Conservation (phyloP, 306 rosid genomes). For the Acacia confusa region DNA sequence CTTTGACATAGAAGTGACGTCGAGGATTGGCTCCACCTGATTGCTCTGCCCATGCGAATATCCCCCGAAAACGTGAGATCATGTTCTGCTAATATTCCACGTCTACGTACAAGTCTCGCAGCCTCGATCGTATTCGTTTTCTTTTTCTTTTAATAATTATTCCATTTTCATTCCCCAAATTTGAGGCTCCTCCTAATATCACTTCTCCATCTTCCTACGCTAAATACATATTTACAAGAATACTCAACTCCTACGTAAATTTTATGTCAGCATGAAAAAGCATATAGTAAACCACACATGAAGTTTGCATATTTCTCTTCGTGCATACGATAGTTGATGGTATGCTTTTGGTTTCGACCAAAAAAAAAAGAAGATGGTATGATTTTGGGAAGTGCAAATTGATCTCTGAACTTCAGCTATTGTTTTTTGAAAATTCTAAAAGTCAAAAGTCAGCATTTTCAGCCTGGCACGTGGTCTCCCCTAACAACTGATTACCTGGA, state of each 20-base stretch:
- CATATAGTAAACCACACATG: background rate
- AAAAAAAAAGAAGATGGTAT: too few species aligned
- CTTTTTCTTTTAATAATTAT: background rate
- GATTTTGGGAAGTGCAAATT: background rate
- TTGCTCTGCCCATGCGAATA: background rate
- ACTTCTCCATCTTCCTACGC: too few species aligned
- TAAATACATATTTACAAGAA: too few species aligned
- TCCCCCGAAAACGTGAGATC: background rate
- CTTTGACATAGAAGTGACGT: background rate
- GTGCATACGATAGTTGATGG: too few species aligned
- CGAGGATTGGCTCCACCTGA: background rate
- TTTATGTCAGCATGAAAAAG: background rate
- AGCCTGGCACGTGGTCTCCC: background rate
- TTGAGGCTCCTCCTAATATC: background rate
- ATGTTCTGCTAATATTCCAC: background rate
- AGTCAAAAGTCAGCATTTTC: background rate
- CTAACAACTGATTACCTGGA: too few species aligned
- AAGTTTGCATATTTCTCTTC: background rate
- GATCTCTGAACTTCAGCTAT: background rate
- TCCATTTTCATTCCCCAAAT: background rate
- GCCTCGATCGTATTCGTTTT: background rate
- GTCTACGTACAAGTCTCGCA: background rate
- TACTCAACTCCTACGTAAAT: background rate
- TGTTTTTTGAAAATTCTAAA: too few species aligned
- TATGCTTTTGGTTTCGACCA: too few species aligned